Evolutionary conservation across 2,329 filamentous ascomycete species (phyloP).

Genomic region (Trichoderma sp.): DNA sequence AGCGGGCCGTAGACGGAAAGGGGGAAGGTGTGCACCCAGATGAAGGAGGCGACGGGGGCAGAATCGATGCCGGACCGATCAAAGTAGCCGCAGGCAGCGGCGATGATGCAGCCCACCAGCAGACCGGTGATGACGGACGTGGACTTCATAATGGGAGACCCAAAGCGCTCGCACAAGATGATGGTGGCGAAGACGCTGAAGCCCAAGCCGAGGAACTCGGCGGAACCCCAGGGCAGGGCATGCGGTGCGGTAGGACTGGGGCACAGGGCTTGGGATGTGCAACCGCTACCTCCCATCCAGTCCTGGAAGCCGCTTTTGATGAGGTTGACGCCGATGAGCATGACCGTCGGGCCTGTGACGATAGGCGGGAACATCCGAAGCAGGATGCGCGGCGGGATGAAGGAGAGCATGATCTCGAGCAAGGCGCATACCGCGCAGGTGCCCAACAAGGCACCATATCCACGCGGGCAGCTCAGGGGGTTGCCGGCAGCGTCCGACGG

Average conservation of each 20-base stretch:
- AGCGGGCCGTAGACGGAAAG: constrained; percentile 72
- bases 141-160: constrained; percentile 82
- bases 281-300: constrained; percentile 77
- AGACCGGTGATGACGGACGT: constrained; percentile 75
- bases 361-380: constrained; percentile 78
- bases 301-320: constrained; percentile 72
- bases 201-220: constrained; percentile 76
- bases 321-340: constrained; percentile 73
- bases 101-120: constrained; percentile 75
- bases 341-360: constrained; percentile 71
- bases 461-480: constrained; percentile 72
- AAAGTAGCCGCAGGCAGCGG: constrained; percentile 77
- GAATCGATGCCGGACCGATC: constrained; percentile 69
- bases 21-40: constrained; percentile 79
- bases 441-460: constrained; percentile 72
- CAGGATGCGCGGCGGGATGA: constrained; percentile 68
- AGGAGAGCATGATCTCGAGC: constrained; percentile 73
- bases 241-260: constrained; percentile 69
- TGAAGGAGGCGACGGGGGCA: constrained; percentile 72
- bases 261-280: constrained; percentile 59
- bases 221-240: constrained; percentile 74
- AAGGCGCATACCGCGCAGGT: constrained; percentile 67
- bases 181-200: constrained; percentile 81
- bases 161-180: constrained; percentile 78
- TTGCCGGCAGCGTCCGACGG: constrained; percentile 61